A percentile compares a stretch with the other conserved stretches of the same genome.
phyloP scores from a whole-genome alignment of 495 filamentous ascomycete species.

The Sordaria brevicollis region DNA sequence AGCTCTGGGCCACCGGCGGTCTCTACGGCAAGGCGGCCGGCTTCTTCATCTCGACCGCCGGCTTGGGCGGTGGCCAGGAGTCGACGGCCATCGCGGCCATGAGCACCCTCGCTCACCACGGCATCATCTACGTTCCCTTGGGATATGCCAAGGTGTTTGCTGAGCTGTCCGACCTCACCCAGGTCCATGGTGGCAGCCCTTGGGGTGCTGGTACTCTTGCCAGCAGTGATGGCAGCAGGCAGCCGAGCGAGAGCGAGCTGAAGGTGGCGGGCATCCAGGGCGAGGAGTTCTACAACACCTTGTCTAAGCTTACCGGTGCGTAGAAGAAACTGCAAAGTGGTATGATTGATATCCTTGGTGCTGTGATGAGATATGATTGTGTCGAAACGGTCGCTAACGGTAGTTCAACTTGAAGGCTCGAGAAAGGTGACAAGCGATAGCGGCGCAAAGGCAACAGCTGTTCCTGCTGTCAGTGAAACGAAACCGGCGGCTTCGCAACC shows the following conservation, averaged over 20 bases:
- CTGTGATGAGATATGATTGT: slow-evolving; percentile 13
- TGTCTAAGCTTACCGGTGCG: slow-evolving; percentile 59
- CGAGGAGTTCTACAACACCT: slow-evolving; percentile 71
- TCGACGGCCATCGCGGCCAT: slow-evolving; percentile 71
- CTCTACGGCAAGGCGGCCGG: slow-evolving; percentile 89
- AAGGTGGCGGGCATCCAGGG: slow-evolving; percentile 73
- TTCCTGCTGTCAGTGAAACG: not conserved
- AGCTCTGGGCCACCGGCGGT: slow-evolving; percentile 59
- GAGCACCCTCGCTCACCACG: slow-evolving; percentile 87
- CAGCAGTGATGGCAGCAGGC: slow-evolving; percentile 67
- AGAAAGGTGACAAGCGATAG: not conserved
- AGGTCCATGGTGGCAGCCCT: slow-evolving; percentile 74
- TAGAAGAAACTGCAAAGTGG: slow-evolving; percentile 35
- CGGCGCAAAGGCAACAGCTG: not conserved
- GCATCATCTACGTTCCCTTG: slow-evolving; percentile 88
- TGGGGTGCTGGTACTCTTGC: slow-evolving; percentile 96
- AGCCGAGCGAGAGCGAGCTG: slow-evolving; percentile 65
- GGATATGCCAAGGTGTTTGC: slow-evolving; percentile 78
- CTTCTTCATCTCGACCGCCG: slow-evolving; percentile 78
- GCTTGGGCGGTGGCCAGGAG: slow-evolving; percentile 86
- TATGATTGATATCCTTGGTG: slow-evolving; percentile 64
- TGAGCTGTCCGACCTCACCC: slow-evolving; percentile 53
- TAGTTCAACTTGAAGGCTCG: not conserved
- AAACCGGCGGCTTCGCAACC: not conserved
- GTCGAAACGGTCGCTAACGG: slow-evolving; percentile 12